A percentile compares a stretch with the other conserved stretches of the same genome.
phyloP scores from a whole-genome alignment of 768 basidiomycete species.

The Agaricus sinodeliciosus region DNA sequence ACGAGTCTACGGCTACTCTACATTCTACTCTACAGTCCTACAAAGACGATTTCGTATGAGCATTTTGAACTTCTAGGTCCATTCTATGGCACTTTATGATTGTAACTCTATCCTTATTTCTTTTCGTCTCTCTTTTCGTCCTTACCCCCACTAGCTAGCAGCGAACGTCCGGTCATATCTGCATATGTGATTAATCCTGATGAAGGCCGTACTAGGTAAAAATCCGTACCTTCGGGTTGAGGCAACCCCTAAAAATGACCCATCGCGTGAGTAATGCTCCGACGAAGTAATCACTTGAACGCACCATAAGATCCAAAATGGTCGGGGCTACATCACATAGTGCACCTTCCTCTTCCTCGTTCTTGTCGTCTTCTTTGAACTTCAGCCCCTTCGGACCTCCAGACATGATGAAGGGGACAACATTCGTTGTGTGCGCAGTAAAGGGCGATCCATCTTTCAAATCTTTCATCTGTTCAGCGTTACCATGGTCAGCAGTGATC shows the following conservation, averaged over 20 bases:
- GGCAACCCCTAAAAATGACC: constrained; percentile 41
- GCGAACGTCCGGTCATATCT: constrained; percentile 59
- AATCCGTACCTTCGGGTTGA: constrained; percentile 40
- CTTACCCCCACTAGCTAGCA: constrained; percentile 27
- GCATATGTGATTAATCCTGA: background rate
- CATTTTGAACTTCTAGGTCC: background rate
- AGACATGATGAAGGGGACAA: constrained; percentile 86
- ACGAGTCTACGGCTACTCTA: too few species aligned
- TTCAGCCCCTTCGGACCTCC: constrained; percentile 50
- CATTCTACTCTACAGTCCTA: background rate
- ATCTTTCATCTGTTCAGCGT: constrained; percentile 93
- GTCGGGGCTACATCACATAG: constrained; percentile 91
- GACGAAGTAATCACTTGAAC: background rate
- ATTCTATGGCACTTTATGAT: background rate
- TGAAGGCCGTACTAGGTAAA: too few species aligned
- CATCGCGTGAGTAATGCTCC: background rate
- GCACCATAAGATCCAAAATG: constrained; percentile 65
- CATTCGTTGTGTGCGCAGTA: constrained; percentile 88
- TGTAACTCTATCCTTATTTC: background rate
- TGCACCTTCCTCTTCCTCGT: constrained; percentile 60
- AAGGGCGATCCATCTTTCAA: constrained; percentile 78
- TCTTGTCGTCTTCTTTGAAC: constrained; percentile 55
- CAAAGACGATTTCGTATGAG: background rate
- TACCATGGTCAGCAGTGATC: constrained; percentile 92
- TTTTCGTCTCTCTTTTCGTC: background rate